These are phyloP conservation scores for Patellifolia procumbens DNA, from an alignment of 179 eudicot genomes.

Conservation along the genomic window DNA sequence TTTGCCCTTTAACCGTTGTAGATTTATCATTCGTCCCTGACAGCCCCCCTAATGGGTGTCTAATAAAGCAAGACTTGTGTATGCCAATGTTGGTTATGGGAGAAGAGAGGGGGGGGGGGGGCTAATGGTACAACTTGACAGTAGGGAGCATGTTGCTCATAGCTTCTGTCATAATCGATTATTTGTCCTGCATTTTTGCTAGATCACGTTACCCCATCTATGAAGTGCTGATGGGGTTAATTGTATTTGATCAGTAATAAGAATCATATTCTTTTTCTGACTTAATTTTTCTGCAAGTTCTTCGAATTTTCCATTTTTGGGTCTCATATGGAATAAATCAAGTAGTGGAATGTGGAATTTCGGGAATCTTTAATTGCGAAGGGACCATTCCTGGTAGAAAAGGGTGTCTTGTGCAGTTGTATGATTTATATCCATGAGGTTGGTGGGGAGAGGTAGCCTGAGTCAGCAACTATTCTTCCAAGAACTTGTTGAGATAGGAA, in stretches of 20 bases:
- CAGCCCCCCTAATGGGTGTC: no score
- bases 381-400: not conserved
- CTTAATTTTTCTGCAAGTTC: not conserved
- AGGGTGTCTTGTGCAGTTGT: not conserved
- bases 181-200: not conserved
- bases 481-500: not conserved
- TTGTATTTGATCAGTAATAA: not conserved
- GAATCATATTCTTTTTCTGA: not conserved
- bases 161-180: not conserved
- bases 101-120: not conserved
- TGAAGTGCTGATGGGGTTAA: not conserved
- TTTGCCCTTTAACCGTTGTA: no score
- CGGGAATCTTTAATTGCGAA: not conserved
- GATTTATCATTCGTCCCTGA: no score
- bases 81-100: not conserved
- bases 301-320: not conserved
- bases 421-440: not conserved
- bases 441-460: constrained; percentile 1
- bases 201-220: not conserved
- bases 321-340: not conserved
- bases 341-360: not conserved
- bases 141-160: not conserved
- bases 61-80: not conserved
- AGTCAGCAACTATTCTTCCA: not conserved
- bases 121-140: not conserved